These are phyloP conservation scores for Pythium myriotylum DNA, from an alignment of 352 stramenopile species.

Conservation along the genomic window DNA sequence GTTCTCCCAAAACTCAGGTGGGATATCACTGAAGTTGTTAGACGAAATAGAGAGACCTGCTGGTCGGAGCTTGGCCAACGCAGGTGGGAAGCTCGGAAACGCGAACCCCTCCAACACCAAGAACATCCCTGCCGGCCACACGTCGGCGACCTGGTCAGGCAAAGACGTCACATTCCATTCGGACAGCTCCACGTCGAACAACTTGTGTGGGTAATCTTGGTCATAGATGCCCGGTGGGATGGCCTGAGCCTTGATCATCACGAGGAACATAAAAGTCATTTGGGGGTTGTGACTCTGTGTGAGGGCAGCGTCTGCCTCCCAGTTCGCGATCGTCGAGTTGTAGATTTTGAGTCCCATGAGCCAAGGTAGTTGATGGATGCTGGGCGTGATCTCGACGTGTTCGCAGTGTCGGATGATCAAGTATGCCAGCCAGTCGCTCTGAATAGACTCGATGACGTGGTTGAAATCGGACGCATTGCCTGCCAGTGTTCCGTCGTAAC, in stretches of 20 bases:
- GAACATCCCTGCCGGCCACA: constrained; percentile 5
- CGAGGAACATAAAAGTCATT: constrained; percentile 20
- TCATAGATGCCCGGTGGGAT: neutral
- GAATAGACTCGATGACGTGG: constrained; percentile 11
- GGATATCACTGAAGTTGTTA: constrained; percentile 18
- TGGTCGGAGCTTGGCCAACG: neutral
- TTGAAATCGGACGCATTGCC: constrained; percentile 26
- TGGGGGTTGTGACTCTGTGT: constrained; percentile 19
- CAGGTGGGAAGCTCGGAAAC: constrained; percentile 4
- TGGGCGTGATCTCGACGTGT: constrained; percentile 18
- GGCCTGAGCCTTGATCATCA: constrained; percentile 1
- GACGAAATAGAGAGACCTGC: constrained; percentile 2
- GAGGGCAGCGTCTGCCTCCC: constrained; percentile 21
- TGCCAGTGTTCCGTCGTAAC: constrained; percentile 4
- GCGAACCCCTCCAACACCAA: constrained; percentile 8
- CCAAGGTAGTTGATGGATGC: constrained; percentile 17
- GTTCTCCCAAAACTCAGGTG: constrained; percentile 5
- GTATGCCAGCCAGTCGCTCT: constrained; percentile 24
- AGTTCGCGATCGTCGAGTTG: constrained; percentile 29
- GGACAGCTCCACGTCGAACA: constrained; percentile 9
- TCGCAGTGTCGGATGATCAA: constrained; percentile 28
- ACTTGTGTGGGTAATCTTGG: constrained; percentile 17
- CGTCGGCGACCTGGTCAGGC: neutral
- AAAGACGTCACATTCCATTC: constrained; percentile 7
- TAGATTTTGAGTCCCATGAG: constrained; percentile 29